phyloP scores from a whole-genome alignment of 2,329 filamentous ascomycete genomes.

The Trichoderma endophyticum region DNA sequence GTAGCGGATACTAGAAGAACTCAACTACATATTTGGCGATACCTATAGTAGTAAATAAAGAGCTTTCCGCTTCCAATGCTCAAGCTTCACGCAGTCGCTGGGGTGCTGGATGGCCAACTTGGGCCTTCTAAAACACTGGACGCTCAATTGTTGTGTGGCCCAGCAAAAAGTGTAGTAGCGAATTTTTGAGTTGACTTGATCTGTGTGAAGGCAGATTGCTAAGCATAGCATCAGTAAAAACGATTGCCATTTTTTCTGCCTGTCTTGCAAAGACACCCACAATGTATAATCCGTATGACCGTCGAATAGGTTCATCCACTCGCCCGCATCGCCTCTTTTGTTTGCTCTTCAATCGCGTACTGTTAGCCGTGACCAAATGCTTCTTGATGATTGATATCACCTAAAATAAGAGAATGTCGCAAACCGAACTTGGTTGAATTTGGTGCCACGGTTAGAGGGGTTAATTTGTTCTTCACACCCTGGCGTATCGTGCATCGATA shows the following conservation, averaged over 20 bases:
- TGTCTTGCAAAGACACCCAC: neutral
- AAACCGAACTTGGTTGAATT: neutral
- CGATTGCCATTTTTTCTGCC: neutral
- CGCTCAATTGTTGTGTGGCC: neutral
- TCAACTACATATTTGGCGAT: neutral
- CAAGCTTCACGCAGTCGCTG: neutral
- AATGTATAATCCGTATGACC: neutral
- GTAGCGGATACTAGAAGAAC: neutral
- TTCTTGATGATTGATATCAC: neutral
- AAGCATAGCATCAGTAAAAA: neutral
- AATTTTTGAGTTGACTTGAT: neutral
- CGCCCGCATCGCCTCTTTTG: neutral
- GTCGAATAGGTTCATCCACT: neutral
- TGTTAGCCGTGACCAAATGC: neutral
- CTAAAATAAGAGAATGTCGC: neutral
- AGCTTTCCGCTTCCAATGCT: neutral
- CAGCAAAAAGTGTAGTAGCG: neutral
- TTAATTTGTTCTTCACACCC: neutral
- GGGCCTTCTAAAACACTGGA: too few relatives aligned
- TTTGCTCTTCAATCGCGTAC: neutral
- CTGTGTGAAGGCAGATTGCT: neutral
- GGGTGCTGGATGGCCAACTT: neutral
- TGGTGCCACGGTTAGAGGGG: neutral
- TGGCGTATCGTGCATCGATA: neutral
- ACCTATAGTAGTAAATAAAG: neutral